phyloP scores from a whole-genome alignment of 345 rosid species.

The Litchi chinensis region DNA sequence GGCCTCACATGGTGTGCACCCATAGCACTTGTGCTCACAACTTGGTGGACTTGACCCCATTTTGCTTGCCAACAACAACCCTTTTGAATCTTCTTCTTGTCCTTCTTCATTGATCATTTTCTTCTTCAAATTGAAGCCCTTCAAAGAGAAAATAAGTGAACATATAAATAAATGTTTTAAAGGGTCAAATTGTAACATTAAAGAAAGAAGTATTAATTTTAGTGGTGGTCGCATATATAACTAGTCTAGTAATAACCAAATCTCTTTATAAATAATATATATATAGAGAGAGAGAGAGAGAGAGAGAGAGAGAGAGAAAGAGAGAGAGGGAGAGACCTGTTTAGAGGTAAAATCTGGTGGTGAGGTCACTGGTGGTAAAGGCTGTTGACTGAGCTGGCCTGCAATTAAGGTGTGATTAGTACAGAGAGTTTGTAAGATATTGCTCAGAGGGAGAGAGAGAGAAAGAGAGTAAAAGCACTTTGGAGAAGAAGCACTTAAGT shows the following conservation, averaged over 20 bases:
- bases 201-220: too few species aligned
- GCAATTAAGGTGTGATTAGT: slow-evolving; percentile 6
- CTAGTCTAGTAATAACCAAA: too few species aligned
- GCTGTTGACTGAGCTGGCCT: slow-evolving; percentile 5
- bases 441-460: neutral
- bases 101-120: neutral
- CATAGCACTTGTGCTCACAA: slow-evolving; percentile 72
- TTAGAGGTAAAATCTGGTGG: neutral
- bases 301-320: too few species aligned
- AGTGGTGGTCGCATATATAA: too few species aligned
- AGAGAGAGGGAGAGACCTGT: neutral
- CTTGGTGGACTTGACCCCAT: slow-evolving; percentile 85
- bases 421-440: neutral
- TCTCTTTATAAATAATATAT: too few species aligned
- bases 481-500: neutral
- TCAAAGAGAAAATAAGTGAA: too few species aligned
- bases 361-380: neutral
- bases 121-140: neutral
- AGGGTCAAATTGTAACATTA: too few species aligned
- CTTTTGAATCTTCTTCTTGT: neutral
- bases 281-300: too few species aligned
- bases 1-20: slow-evolving; percentile 81
- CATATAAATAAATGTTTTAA: too few species aligned
- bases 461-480: neutral
- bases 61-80: slow-evolving; percentile 22